Evolutionary conservation across 495 filamentous ascomycete genomes (phyloP).

Genomic region (Aspergillus conjunctus): DNA sequence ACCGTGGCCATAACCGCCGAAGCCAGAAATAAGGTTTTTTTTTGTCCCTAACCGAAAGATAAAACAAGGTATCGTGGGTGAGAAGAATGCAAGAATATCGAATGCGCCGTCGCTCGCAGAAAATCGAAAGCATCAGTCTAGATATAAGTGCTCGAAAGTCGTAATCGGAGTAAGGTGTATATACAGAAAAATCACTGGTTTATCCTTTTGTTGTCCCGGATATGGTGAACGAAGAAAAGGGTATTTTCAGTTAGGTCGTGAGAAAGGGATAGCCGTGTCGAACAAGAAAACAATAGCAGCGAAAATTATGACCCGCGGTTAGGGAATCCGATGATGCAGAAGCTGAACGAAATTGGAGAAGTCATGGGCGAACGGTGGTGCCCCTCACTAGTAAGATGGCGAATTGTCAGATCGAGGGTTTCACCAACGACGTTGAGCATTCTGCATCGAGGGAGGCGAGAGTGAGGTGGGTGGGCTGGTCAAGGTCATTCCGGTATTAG

Average conservation of each 20-base stretch:
- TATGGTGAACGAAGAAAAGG: constrained; percentile 34
- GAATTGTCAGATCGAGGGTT: constrained; percentile 29
- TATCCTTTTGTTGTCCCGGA: constrained; percentile 38
- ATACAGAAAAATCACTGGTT: constrained; percentile 40
- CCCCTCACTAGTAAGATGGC: constrained; percentile 33
- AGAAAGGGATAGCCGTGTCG: constrained; percentile 33
- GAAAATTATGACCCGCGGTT: constrained; percentile 48
- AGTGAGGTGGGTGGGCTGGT: constrained; percentile 90
- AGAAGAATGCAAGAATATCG: constrained; percentile 45
- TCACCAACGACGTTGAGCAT: constrained; percentile 66
- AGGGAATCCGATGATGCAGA: constrained; percentile 49
- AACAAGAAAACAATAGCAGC: constrained; percentile 40
- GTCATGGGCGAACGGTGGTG: constrained; percentile 35
- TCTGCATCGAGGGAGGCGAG: constrained; percentile 84
- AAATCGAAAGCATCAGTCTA: constrained; percentile 49
- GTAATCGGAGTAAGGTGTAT: constrained; percentile 45
- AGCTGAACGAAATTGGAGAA: constrained; percentile 38
- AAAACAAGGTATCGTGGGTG: constrained; percentile 45
- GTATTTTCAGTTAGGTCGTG: constrained; percentile 34
- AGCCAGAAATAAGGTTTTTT: constrained; percentile 31
- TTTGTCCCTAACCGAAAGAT: constrained; percentile 48
- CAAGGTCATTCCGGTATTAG: constrained; percentile 82
- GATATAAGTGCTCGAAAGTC: constrained; percentile 38
- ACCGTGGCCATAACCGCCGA: constrained; percentile 38
- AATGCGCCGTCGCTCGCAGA: constrained; percentile 53